Evolutionary conservation across 179 eudicot species (phyloP), one percentile per base, ranked within the genome.

Genomic region (Sideroxylon spinosum): DNA sequence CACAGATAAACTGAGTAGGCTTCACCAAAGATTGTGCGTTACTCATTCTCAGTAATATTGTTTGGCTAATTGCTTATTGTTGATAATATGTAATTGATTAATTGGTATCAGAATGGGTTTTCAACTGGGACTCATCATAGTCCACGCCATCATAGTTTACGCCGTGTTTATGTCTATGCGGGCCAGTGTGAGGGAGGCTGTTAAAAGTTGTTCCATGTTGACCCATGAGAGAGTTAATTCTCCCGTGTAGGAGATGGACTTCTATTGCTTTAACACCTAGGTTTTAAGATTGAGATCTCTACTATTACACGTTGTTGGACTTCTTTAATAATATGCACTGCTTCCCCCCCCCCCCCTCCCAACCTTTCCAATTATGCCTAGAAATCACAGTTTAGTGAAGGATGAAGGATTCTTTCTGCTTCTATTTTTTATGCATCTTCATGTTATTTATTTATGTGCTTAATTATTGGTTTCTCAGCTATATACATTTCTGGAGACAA

Each of bases 401-500:
- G 44, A 28, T 77, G 50, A 56, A 10, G 29, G 52, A 19, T 67
- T 8, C 32, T 67, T 1, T 67, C 9, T 64, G 50, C 14, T 66
- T 66, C 56, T 53, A 26, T 3, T 29, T 55, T 37, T 57, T 13
- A 12, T 44, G 26, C 55, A 16, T 69, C 50, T 78, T 8, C 67
- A 44, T 12, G 17, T 10, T 46, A 65, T 46, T 66, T 7, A 64
- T 44, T 25, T 20, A 56, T 19, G 0, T 60, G 48, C 20, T 66
- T 71, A n/a, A n/a, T n/a, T n/a, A 66, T 53, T 74, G 68, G 4
- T 76, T 28, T 71, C 71, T 85, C 83, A 94, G 97, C 52, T 94
- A 6, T 95, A 91, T 82, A 88, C 97, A 74, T 91, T 93, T 83
- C 77, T 93, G 84, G 97, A 89, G 83, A 88, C 97, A 29, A 74